These are phyloP conservation scores for Saccharomyces jurei DNA, from an alignment of 805 yeast species.

Conservation along the genomic window DNA sequence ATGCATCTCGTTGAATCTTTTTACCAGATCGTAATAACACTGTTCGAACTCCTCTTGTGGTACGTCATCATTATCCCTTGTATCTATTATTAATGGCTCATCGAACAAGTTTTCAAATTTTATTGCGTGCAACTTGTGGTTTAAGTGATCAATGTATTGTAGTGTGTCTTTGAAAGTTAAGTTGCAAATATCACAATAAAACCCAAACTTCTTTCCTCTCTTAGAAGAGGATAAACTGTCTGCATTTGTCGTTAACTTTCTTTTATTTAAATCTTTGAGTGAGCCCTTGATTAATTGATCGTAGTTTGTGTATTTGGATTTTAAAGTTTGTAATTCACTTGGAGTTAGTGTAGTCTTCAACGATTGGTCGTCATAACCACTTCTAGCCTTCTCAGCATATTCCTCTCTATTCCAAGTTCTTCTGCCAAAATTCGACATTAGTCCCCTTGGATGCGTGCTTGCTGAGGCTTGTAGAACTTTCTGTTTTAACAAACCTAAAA, in stretches of 20 bases:
- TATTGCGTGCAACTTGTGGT: constrained; percentile 57
- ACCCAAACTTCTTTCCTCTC: constrained; percentile 65
- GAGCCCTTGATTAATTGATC: constrained; percentile 20
- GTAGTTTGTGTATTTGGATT: constrained; percentile 20
- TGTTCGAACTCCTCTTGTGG: constrained; percentile 42
- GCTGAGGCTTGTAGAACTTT: background rate
- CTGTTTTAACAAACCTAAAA: background rate
- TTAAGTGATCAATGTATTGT: constrained; percentile 76
- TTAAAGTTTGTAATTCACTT: constrained; percentile 10
- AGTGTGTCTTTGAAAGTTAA: constrained; percentile 75
- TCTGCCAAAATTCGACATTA: constrained; percentile 43
- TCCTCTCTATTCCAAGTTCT: constrained; percentile 67
- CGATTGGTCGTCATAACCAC: constrained; percentile 11
- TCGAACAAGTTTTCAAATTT: constrained; percentile 32
- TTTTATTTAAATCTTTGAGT: constrained; percentile 28
- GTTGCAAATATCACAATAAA: constrained; percentile 74
- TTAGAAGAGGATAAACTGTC: constrained; percentile 28
- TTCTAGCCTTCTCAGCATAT: constrained; percentile 42
- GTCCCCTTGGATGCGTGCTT: background rate
- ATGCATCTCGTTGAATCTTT: constrained; percentile 25
- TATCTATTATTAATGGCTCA: constrained; percentile 25
- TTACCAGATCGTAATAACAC: constrained; percentile 32
- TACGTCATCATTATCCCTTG: constrained; percentile 35
- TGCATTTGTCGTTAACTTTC: constrained; percentile 21
- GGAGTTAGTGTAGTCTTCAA: constrained; percentile 11